phyloP scores from a whole-genome alignment of 2,329 filamentous ascomycete species.

The Colletotrichum tropicicola region DNA sequence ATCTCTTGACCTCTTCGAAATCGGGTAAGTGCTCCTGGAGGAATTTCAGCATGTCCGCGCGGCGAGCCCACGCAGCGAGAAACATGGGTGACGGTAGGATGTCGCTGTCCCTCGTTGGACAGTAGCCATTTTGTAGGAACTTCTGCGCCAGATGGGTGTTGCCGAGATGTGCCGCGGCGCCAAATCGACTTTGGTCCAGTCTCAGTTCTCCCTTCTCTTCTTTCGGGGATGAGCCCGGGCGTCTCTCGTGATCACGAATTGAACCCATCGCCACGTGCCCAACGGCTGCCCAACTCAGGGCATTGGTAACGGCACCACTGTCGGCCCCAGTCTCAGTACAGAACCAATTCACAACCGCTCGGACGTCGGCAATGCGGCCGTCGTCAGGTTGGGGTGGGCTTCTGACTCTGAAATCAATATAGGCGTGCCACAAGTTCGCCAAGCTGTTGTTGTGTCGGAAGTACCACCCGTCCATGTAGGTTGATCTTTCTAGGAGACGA shows the following conservation, averaged over 20 bases:
- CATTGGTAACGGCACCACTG: neutral
- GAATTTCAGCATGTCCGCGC: neutral
- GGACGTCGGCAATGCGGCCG: neutral
- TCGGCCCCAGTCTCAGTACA: neutral
- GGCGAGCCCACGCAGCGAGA: neutral
- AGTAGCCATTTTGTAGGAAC: neutral
- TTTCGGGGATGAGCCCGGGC: neutral
- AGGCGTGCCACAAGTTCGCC: neutral
- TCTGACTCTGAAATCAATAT: neutral
- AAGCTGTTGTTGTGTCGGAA: neutral
- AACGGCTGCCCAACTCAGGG: neutral
- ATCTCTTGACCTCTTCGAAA: neutral
- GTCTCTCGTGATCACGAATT: neutral
- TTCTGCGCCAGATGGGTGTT: neutral
- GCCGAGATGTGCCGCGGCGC: neutral
- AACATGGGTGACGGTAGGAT: neutral
- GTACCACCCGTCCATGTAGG: neutral
- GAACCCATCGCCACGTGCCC: neutral
- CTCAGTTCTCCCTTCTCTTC: neutral
- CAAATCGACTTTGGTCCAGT: neutral
- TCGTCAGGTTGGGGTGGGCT: neutral
- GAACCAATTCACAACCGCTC: neutral
- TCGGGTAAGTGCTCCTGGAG: neutral
- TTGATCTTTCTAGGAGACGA: neutral
- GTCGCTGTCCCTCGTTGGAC: neutral